These are phyloP conservation scores for Lyophyllum atratum DNA, from an alignment of 768 basidiomycete species.

Conservation along the genomic window DNA sequence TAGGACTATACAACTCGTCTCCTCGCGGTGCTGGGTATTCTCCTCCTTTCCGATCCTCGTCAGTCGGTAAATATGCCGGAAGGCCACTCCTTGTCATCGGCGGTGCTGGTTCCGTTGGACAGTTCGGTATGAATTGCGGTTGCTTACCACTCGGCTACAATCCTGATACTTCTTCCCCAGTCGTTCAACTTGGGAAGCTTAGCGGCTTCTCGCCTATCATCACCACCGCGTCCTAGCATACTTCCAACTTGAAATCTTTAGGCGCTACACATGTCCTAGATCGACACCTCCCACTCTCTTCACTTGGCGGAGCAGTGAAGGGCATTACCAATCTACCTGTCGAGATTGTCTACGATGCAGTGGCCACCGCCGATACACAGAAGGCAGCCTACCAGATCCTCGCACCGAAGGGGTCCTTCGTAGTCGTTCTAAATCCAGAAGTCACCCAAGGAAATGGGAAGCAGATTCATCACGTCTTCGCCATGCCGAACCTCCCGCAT, in stretches of 20 bases:
- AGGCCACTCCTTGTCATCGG: constrained; percentile 22
- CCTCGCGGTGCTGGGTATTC: constrained; percentile 14
- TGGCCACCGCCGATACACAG: constrained; percentile 38
- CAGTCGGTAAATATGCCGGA: constrained; percentile 12
- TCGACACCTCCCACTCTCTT: neutral
- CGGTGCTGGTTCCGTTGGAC: constrained; percentile 22
- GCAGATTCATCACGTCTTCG: constrained; percentile 17
- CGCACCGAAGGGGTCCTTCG: constrained; percentile 36
- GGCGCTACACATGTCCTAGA: constrained; percentile 25
- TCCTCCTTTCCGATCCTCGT: constrained; percentile 14
- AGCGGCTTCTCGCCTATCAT: constrained; percentile 44
- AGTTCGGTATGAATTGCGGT: constrained; percentile 14
- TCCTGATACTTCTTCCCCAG: constrained; percentile 29
- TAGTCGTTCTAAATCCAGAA: constrained; percentile 16
- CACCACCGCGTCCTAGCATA: constrained; percentile 31
- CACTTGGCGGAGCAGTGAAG: neutral
- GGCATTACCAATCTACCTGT: constrained; percentile 18
- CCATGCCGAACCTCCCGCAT: constrained; percentile 22
- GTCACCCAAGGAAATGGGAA: constrained; percentile 7
- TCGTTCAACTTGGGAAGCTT: constrained; percentile 36
- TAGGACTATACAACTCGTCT: constrained; percentile 25
- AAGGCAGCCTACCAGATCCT: constrained; percentile 35
- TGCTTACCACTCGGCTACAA: neutral
- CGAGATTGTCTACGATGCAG: constrained; percentile 27
- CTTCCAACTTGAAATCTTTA: constrained; percentile 30